Conservation (phyloP, 768 basidiomycete species). For the Suillus subaureus region DNA sequence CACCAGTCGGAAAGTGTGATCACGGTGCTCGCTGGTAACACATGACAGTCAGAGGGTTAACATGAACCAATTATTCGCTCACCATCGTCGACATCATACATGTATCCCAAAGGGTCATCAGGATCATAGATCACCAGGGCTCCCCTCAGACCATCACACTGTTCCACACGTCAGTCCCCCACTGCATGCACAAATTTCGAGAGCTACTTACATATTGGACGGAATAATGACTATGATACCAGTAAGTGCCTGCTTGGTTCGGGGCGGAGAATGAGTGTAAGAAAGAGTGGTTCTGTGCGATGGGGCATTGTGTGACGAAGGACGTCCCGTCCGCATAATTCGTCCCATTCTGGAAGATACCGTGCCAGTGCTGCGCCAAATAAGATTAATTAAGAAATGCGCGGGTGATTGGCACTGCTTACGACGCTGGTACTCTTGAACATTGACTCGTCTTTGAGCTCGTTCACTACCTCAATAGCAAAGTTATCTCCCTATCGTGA, state of each 20-base stretch:
- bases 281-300: slow-evolving; percentile 21
- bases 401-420: slow-evolving; percentile 17
- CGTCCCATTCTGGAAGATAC: slow-evolving; percentile 44
- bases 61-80: neutral
- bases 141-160: slow-evolving; percentile 29
- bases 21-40: slow-evolving; percentile 35
- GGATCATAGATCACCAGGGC: slow-evolving; percentile 45
- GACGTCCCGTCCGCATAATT: slow-evolving; percentile 49
- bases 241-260: slow-evolving; percentile 30
- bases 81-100: slow-evolving; percentile 51
- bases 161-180: neutral
- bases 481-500: slow-evolving; percentile 39
- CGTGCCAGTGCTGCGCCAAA: slow-evolving; percentile 54
- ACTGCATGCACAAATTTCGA: neutral
- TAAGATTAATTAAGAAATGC: neutral
- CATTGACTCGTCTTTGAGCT: slow-evolving; percentile 49
- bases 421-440: slow-evolving; percentile 52
- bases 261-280: slow-evolving; percentile 23
- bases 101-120: slow-evolving; percentile 35
- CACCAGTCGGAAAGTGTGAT: slow-evolving; percentile 47
- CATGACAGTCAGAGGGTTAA: neutral
- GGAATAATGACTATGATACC: slow-evolving; percentile 40
- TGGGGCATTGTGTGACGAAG: slow-evolving; percentile 38
- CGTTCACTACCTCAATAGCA: slow-evolving; percentile 46
- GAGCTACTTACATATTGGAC: slow-evolving; percentile 37